Base-by-base conservation (phyloP, 2,329 filamentous ascomycete species). In the Balansia obtecta region DNA sequence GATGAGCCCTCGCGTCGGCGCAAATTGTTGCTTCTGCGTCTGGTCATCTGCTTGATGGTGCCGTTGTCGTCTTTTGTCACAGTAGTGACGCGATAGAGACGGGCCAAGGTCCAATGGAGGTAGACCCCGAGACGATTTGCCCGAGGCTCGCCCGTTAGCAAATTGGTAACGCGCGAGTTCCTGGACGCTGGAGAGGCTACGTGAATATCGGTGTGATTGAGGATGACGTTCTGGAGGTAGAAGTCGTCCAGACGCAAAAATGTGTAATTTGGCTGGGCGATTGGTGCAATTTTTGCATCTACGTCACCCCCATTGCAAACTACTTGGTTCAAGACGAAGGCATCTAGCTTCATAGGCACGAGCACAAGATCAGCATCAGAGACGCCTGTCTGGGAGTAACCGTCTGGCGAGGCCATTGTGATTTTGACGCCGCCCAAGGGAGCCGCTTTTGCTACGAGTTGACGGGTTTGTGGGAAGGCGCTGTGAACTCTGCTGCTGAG, bases 261-360 rank as follows among this genome's bases (percentile, higher is more conserved):
- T 0, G 65, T 70, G 58, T 73, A 74, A 60, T 73, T 72, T 6
- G 71, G 71, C 52, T 74, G 70, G 1, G 65, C 67, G 43, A 73
- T 67, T 30, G 71, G 71, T 1, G 58, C 59, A 46, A 74, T 71
- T 2, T 51, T 52, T 1, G 54, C 56, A 15, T 58, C 53, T 6
- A 52, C 55, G 0, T 53, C 54, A 3, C 51, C 54, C 2, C 34
- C 49, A 27, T 55, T 52, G 54, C 65, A 66, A 32, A 65, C 60
- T 1, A 47, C 47, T 16, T 45, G 45, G 43, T 65, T 65, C 32
- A 67, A 50, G 15, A 62, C 55, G 50, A 65, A 67, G 13, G 52
- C 65, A 18, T 68, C 56, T 3, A 68, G 52, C 50, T 67, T 55
- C 50, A 67, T 50, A 6, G 65, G 65, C 40, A 67, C 56, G 16